Percentiles rank a stretch among this genome's conserved stretches.
These are phyloP conservation scores for Globisporangium ultimum DNA, from an alignment of 352 stramenopile genomes.

Conservation along the genomic window DNA sequence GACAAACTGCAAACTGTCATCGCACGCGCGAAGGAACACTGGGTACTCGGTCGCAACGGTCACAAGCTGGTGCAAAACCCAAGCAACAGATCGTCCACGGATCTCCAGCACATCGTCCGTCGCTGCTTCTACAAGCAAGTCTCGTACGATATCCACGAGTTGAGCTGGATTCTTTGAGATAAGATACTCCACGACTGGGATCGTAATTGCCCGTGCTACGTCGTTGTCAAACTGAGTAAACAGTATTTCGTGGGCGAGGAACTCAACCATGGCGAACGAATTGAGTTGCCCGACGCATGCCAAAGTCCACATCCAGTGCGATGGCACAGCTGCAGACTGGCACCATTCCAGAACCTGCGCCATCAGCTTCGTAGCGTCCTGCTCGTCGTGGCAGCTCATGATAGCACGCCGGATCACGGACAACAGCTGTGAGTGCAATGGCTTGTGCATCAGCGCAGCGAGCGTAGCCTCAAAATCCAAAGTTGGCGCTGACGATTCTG, in stretches of 20 bases:
- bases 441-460: constrained; percentile 30
- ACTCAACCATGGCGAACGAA: constrained; percentile 39
- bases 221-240: constrained; percentile 6
- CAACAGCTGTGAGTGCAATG: constrained; percentile 43
- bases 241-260: constrained; percentile 37
- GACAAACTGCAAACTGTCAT: constrained; percentile 65
- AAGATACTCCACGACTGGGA: constrained; percentile 42
- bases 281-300: constrained; percentile 41
- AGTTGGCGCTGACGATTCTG: too few relatives aligned
- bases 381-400: constrained; percentile 22
- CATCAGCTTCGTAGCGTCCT: constrained; percentile 19
- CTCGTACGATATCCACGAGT: constrained; percentile 43
- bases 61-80: constrained; percentile 28
- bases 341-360: constrained; percentile 52
- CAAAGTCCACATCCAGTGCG: constrained; percentile 53
- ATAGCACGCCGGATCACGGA: constrained; percentile 39
- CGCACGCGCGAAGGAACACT: constrained; percentile 33
- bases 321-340: constrained; percentile 15
- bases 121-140: constrained; percentile 30
- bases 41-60: constrained; percentile 29
- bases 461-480: constrained; percentile 38
- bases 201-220: constrained; percentile 8
- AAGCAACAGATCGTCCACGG: neutral
- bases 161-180: constrained; percentile 32
- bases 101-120: neutral